These are phyloP conservation scores for Cercospora janseana DNA, from an alignment of 2,329 filamentous ascomycete genomes.

Conservation along the genomic window DNA sequence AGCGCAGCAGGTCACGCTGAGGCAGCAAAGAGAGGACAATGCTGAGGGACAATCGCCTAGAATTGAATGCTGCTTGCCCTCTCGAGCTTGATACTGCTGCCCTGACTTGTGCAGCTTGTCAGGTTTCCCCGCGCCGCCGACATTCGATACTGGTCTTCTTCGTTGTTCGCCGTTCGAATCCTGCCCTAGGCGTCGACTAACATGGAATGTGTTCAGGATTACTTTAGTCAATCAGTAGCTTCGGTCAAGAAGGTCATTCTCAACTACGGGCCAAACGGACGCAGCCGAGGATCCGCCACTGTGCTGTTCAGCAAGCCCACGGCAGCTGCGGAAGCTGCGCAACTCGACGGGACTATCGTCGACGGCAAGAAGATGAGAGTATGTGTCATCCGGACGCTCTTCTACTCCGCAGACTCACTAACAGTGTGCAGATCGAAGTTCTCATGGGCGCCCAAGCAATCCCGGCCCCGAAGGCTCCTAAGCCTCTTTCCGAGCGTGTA, in stretches of 20 bases:
- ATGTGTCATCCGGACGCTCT: conserved; percentile 30
- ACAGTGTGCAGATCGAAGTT: conserved; percentile 72
- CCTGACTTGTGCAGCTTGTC: conserved; percentile 1
- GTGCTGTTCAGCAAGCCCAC: conserved; percentile 80
- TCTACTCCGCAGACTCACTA: not conserved
- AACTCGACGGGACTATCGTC: conserved; percentile 85
- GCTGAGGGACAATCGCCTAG: not conserved
- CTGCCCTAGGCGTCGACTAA: conserved; percentile 56
- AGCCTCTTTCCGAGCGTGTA: conserved; percentile 79
- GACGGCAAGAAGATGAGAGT: conserved; percentile 91
- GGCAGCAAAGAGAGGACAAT: not conserved
- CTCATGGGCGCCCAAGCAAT: conserved; percentile 66
- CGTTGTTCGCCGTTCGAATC: not conserved
- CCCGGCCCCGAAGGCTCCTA: conserved; percentile 65
- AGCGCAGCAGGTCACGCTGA: not conserved
- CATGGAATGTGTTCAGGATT: conserved; percentile 71
- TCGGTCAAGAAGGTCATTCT: conserved; percentile 88
- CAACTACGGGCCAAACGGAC: conserved; percentile 87
- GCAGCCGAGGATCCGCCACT: conserved; percentile 87
- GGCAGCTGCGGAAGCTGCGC: conserved; percentile 79
- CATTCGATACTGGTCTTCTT: conserved; percentile 4
- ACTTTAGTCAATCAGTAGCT: conserved; percentile 84
- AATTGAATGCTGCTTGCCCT: conserved; percentile 30
- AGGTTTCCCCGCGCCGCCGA: too few species aligned
- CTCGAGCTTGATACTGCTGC: conserved; percentile 13